Base-by-base conservation (phyloP, 2,329 filamentous ascomycete genomes). In the Scedosporium apiospermum region DNA sequence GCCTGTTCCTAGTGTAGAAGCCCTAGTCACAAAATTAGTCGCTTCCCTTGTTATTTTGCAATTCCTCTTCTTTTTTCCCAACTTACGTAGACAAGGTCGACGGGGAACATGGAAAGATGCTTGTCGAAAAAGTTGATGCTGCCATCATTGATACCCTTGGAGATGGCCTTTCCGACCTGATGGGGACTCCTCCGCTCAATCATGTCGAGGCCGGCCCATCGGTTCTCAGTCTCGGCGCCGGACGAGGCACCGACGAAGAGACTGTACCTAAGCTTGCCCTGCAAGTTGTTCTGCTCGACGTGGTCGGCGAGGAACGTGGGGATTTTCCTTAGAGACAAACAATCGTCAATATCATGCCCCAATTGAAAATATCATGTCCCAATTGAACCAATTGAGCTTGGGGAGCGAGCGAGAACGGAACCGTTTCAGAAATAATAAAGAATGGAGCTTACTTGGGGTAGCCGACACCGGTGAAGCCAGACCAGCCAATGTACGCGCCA, bases 51-150 rank as follows among this genome's bases (percentile, higher is more conserved):
- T 12, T 23, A 3, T 18, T 26, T 23, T n/a, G 9, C 9, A 41
- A 21, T 26, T 6, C 12, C 21, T 49, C 10, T 49, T 18, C 12
- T 4, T 14, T 14, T 55, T 21, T 21, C 6, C 21, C n/a, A 58
- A 70, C 77, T 71, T 76, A 87, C 84, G 73, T 95, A 95, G 73
- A 93, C 88, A 66, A 96, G 79, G 72, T 96, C 91, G 46, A 88
- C 83, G 3, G 91, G 91, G 73, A 96, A 96, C 91, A 96, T 96
- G 75, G 88, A 92, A 71, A 96, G 74, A 78, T 96, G 91, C 79
- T 96, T 96, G 74, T 96, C 91, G 72, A 96, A 96, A 76, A 96
- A 96, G 66, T 93, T 87, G 77, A 96, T 96, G 67, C 88, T 82
- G 53, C 91, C 91, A 68, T 88, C 86, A 74, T 96, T 96, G 77